Conservation (phyloP, 345 rosid species). For the Fremontodendron californicum region DNA sequence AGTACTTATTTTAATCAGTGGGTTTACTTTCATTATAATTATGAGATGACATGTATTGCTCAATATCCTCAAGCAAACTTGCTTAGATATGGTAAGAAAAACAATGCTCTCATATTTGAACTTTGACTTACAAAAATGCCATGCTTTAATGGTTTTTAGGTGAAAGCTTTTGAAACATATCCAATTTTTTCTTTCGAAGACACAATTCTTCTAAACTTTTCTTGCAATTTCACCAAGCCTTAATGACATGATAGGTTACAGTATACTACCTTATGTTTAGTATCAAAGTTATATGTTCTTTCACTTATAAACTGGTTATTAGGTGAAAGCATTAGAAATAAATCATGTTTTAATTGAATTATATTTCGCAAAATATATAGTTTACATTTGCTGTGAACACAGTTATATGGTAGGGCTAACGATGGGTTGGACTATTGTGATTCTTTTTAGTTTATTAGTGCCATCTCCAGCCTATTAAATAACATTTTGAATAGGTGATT, state of each 20-base stretch:
- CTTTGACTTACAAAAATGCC: neutral
- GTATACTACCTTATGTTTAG: conserved; percentile 1
- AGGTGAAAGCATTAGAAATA: neutral
- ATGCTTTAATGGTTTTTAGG: neutral
- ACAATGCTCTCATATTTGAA: neutral
- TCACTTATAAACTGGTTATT: neutral
- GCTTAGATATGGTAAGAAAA: neutral
- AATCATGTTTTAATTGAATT: neutral
- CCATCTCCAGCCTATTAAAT: conserved; percentile 3
- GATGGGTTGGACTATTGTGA: neutral
- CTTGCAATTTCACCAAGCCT: neutral
- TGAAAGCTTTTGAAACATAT: conserved; percentile 1
- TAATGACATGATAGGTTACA: neutral
- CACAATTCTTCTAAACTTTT: neutral
- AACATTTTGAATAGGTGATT: neutral
- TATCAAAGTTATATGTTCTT: neutral
- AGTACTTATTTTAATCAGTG: neutral
- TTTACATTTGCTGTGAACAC: neutral
- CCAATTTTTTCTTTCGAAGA: neutral
- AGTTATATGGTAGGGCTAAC: neutral
- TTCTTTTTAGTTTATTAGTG: neutral
- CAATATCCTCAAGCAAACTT: neutral
- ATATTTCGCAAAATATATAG: neutral
- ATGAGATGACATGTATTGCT: neutral
- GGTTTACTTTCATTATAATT: neutral